A percentile compares a stretch with the other conserved stretches of the same genome.
phyloP scores from a whole-genome alignment of 331 rosid genomes.

The Malus hybrid region DNA sequence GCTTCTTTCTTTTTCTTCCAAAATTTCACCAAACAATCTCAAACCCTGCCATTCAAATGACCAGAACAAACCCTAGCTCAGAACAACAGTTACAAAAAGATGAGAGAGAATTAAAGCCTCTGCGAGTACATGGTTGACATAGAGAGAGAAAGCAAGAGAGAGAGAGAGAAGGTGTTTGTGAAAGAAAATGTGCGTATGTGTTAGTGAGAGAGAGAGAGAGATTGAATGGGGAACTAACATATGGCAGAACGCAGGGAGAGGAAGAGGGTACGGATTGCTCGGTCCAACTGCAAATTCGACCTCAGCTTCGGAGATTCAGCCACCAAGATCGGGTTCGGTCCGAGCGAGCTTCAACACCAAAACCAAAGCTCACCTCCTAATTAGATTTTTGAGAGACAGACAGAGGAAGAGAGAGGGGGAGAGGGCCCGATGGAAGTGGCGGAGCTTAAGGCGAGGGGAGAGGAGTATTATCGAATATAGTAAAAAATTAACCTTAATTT shows the following conservation, averaged over 20 bases:
- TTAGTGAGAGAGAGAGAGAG: not conserved
- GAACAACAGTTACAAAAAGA: not conserved
- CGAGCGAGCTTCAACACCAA: not conserved
- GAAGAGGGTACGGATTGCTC: slow-evolving; percentile 29
- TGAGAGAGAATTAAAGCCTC: not conserved
- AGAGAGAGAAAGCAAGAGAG: not conserved
- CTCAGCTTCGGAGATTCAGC: slow-evolving; percentile 16
- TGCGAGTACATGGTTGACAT: not conserved
- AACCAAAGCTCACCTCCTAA: not conserved
- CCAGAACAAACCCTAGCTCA: slow-evolving; percentile 3
- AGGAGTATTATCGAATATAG: no score
- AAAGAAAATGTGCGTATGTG: not conserved
- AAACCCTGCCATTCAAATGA: slow-evolving; percentile 2
- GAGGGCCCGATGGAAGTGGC: slow-evolving; percentile 3
- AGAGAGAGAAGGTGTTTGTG: not conserved
- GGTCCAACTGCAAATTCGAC: slow-evolving; percentile 19
- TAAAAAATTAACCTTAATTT: no score
- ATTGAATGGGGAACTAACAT: slow-evolving; percentile 3
- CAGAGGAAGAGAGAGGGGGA: not conserved
- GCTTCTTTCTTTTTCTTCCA: not conserved
- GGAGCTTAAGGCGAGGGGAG: not conserved
- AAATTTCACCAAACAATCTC: slow-evolving; percentile 6
- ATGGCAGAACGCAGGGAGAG: slow-evolving; percentile 42
- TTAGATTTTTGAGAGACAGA: not conserved
- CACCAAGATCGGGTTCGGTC: slow-evolving; percentile 20